Evolutionary conservation across 176 grass and related monocot species (phyloP), one percentile per base, ranked within the genome.

Genomic region (Elaeis guineensis): DNA sequence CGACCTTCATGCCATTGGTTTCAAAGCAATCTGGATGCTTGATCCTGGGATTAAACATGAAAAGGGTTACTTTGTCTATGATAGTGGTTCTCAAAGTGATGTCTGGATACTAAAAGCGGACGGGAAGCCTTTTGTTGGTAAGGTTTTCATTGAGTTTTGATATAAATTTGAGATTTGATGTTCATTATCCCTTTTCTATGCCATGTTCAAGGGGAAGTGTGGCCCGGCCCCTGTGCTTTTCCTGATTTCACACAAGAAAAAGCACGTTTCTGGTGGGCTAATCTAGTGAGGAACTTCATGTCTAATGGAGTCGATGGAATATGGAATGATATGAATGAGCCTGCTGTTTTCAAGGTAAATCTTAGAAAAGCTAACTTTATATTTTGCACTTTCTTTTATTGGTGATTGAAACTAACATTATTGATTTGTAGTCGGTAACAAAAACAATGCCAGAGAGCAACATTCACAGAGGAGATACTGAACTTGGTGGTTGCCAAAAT

Each of bases 261-360:
- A 63, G 72, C 91, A 71, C 77, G 86, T 51, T 68, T 75, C 19
- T 96, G 91, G 91, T 96, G 91, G 91, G 72, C 91, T 52, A 72
- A 75, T 52, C 79, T 96, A 65, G 91, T 96, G 51, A 88, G 21
- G 44, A 75, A 96, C 59, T 96, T 96, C 44, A 58, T 85, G 50
- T 80, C 86, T 17, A 84, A 87, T 80, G 91, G 86, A 1, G 83
- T 96, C 69, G 83, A 96, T 70, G 92, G 92, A 32, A 96, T 96
- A 79, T 96, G 92, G 92, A 90, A 90, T 80, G 92, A 96, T 75
- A 96, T 96, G 92, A 96, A 90, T 28, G 92, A 96, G 66, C 92
- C 87, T 59, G 72, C 87, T 69, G 75, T 96, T 74, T 96, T 90
- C 62, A 85, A 85, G 70, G 92, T 87, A 88, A 35, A 20, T 17